Evolutionary conservation across 176 grass and related monocot genomes (phyloP).

Genomic region (Triticum aestivum): DNA sequence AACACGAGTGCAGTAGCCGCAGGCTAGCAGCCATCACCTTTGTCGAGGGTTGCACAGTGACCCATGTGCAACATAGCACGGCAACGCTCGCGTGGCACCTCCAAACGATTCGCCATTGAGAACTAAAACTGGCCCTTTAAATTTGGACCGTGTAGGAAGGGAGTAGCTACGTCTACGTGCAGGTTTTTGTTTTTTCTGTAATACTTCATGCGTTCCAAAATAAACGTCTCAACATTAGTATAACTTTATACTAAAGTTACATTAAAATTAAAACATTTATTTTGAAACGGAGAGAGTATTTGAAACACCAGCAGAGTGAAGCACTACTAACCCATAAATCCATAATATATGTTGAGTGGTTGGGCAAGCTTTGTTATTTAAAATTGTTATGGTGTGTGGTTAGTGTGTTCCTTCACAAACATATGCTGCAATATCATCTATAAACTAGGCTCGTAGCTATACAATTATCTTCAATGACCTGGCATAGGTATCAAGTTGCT

Average conservation of each 20-base stretch:
- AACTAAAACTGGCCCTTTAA: too few relatives aligned
- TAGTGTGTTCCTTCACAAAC: not conserved
- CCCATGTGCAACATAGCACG: slow-evolving; percentile 28
- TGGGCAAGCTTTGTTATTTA: not conserved
- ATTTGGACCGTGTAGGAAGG: too few relatives aligned
- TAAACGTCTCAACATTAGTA: too few relatives aligned
- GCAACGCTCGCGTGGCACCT: not conserved
- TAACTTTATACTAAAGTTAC: too few relatives aligned
- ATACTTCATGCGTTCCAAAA: too few relatives aligned
- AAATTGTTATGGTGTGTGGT: not conserved
- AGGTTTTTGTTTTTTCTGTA: too few relatives aligned
- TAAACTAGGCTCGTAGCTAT: not conserved
- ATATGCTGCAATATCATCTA: not conserved
- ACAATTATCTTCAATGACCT: not conserved
- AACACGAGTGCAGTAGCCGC: not conserved
- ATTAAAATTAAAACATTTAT: too few relatives aligned
- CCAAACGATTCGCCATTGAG: not conserved
- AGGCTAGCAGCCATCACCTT: not conserved
- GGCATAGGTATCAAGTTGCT: not conserved
- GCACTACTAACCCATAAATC: too few relatives aligned
- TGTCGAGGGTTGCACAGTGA: not conserved
- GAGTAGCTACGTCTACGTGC: too few relatives aligned
- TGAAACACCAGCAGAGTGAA: too few relatives aligned
- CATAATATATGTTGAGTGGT: not conserved
- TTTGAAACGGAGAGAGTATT: too few relatives aligned